Conservation (phyloP, 108 stramenopile species). For the Cyclotella choctawhatcheeana region DNA sequence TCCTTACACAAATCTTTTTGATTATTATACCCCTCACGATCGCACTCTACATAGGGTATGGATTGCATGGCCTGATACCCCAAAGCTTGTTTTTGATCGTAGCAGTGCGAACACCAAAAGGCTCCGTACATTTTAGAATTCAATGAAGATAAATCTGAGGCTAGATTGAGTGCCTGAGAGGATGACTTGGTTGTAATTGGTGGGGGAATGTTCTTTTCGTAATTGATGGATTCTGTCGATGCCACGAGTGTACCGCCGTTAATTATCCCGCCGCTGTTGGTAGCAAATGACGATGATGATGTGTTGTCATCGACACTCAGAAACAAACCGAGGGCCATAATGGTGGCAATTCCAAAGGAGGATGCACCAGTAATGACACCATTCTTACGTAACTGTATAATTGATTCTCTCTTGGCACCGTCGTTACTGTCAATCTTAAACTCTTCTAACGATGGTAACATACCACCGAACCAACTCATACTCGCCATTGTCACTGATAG, state of each 20-base stretch:
- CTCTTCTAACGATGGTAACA: conserved; percentile 41
- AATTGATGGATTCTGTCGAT: conserved; percentile 25
- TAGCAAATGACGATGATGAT: neutral
- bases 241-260: conserved; percentile 44
- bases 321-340: conserved; percentile 39
- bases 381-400: conserved; percentile 25
- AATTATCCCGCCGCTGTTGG: too few relatives aligned
- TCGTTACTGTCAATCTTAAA: neutral
- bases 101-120: conserved; percentile 96
- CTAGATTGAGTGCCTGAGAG: conserved; percentile 63
- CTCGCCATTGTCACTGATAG: conserved; percentile 61
- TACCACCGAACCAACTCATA: conserved; percentile 67
- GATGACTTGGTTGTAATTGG: conserved; percentile 75
- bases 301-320: conserved; percentile 30
- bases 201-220: conserved; percentile 67
- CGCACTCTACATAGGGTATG: conserved; percentile 91
- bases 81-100: conserved; percentile 88
- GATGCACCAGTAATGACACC: conserved; percentile 38
- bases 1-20: conserved; percentile 76
- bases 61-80: conserved; percentile 80
- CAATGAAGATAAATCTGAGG: conserved; percentile 59
- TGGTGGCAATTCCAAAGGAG: conserved; percentile 48
- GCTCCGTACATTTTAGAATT: conserved; percentile 94
- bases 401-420: neutral
- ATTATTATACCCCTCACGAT: conserved; percentile 73